Base-by-base conservation (phyloP, 441 rosid genomes). In the Biscutella auriculata region DNA sequence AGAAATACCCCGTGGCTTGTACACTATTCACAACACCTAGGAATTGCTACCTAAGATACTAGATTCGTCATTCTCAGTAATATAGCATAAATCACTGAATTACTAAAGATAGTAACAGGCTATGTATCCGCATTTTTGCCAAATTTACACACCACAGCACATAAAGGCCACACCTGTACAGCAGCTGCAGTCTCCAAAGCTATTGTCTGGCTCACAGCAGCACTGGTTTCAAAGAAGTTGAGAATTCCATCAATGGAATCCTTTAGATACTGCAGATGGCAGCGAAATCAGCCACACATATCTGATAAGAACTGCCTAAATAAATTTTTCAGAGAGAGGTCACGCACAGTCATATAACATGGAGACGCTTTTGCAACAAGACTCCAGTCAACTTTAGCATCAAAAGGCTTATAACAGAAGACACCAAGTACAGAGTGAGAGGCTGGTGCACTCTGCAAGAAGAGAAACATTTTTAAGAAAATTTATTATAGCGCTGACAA, bases 171-270 rank as follows among this genome's bases (percentile, higher is more conserved):
- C 67, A 90, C 99, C 99, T 95, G 97, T 63, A 95, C 87, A 58
- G 97, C 95, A 54, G 97, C 88, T 53, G 95, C 99, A 74, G 99
- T 86, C 78, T 95, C 99, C 77, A 88, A 73, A 47, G 99, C 99
- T 73, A 90, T 68, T 47, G 88, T 79, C 73, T 83, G 96, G 78
- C 97, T 90, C 65, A 86, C 87, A 44, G 77, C 92, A 53, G 84
- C 71, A 64, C 80, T 82, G 72, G 82, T 86, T 73, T 80, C 90
- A 75, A 95, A 95, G 73, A 95, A 95, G 30, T 86, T 81, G 67
- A 86, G 62, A 54, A 95, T 83, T 57, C 65, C 87, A 39, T 81
- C 82, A 30, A 95, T 67, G 52, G 97, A 74, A 65, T 90, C 97
- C 88, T 95, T 95, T 65, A 95, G 75, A 74, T 88, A 95, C 99